phyloP scores from a whole-genome alignment of 352 stramenopile species.

The Pythium coloratum region DNA sequence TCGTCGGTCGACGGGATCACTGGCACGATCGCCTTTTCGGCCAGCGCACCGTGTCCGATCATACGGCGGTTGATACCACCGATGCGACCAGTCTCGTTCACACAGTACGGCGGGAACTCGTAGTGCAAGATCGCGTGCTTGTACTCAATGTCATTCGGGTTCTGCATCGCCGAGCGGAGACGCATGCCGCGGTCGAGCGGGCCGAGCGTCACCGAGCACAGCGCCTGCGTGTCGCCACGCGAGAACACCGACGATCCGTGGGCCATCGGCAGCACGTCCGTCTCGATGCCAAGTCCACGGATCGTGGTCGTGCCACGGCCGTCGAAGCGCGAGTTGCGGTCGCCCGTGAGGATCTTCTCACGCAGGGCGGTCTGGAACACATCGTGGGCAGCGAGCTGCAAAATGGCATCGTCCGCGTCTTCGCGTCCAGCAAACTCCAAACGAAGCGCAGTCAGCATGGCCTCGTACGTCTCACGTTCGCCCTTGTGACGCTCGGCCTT shows the following conservation, averaged over 20 bases:
- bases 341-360: conserved; percentile 51
- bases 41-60: conserved; percentile 96
- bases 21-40: conserved; percentile 94
- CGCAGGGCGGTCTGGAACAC: conserved; percentile 75
- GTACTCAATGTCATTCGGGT: conserved; percentile 45
- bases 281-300: conserved; percentile 84
- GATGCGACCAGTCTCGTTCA: conserved; percentile 93
- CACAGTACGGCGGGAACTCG: conserved; percentile 97
- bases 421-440: conserved; percentile 39
- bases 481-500: conserved; percentile 67
- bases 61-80: conserved; percentile 90
- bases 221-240: conserved; percentile 87
- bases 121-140: conserved; percentile 97
- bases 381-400: conserved; percentile 76
- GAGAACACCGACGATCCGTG: conserved; percentile 89
- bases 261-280: conserved; percentile 84
- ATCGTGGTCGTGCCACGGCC: conserved; percentile 81
- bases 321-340: conserved; percentile 79
- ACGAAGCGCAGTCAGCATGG: conserved; percentile 66
- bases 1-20: conserved; percentile 89
- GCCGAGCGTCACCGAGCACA: conserved; percentile 90
- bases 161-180: conserved; percentile 58
- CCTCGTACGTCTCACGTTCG: conserved; percentile 69
- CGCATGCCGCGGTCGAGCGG: conserved; percentile 73
- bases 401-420: conserved; percentile 42